Conservation (phyloP, 2,329 filamentous ascomycete species). For the Aspergillus ruber region DNA sequence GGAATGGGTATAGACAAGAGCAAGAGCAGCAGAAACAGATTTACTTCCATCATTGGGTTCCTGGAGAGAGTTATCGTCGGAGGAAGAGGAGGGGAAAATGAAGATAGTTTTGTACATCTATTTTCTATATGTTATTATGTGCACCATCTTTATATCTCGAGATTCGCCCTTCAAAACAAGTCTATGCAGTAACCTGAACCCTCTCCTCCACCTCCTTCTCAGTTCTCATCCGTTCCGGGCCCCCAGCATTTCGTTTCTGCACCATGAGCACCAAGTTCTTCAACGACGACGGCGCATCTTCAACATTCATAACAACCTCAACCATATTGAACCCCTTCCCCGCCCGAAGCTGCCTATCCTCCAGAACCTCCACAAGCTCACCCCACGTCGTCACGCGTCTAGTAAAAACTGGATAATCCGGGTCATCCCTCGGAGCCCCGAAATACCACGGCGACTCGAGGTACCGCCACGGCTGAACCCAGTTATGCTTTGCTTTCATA, state of each 20-base stretch:
- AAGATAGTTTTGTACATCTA: too few relatives aligned
- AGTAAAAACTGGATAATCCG: background rate
- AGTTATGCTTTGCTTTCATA: conserved; percentile 13
- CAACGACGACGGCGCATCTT: background rate
- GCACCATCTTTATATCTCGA: too few relatives aligned
- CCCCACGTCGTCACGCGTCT: background rate
- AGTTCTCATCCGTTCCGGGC: too few relatives aligned
- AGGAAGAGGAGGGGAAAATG: background rate
- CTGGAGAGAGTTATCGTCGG: background rate
- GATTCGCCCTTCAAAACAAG: too few relatives aligned
- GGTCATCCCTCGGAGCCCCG: background rate
- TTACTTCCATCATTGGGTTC: conserved; percentile 2
- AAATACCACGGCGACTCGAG: background rate
- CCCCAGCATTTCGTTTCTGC: too few relatives aligned
- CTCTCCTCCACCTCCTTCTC: too few relatives aligned
- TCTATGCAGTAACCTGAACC: too few relatives aligned
- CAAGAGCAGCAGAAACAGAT: background rate
- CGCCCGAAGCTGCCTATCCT: too few relatives aligned
- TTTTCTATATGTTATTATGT: too few relatives aligned
- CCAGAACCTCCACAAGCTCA: background rate
- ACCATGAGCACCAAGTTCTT: too few relatives aligned
- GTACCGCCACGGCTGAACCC: conserved; percentile 25
- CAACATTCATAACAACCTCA: background rate
- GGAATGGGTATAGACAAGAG: too few relatives aligned
- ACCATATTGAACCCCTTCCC: background rate